Evolutionary conservation across 2,329 filamentous ascomycete genomes (phyloP).

Genomic region (Colletotrichum godetiae): DNA sequence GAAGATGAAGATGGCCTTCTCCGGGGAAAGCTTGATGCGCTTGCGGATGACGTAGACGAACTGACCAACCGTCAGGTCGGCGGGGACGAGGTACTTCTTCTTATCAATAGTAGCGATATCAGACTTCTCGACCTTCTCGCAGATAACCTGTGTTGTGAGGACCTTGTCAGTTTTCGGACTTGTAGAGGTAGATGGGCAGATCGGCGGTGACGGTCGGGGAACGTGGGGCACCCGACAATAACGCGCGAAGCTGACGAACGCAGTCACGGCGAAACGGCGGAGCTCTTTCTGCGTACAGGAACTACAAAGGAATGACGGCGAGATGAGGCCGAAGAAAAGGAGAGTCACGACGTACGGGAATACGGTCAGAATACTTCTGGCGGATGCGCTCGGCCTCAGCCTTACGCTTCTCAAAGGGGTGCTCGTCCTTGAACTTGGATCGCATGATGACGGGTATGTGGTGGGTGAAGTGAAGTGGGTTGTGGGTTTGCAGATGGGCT

Average conservation of each 20-base stretch:
- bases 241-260: conserved; percentile 24
- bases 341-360: conserved; percentile 76
- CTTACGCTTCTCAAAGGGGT: conserved; percentile 99
- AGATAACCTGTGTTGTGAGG: conserved; percentile 80
- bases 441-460: conserved; percentile 76
- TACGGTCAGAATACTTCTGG: conserved; percentile 98
- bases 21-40: conserved; percentile 98
- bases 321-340: neutral
- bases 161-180: conserved; percentile 36
- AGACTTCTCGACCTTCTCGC: conserved; percentile 99
- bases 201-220: conserved; percentile 32
- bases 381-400: conserved; percentile 99
- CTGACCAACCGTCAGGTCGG: conserved; percentile 97
- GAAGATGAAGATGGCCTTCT: conserved; percentile 99
- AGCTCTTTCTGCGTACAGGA: neutral
- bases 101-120: conserved; percentile 99
- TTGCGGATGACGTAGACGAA: conserved; percentile 99
- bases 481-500: conserved; percentile 32
- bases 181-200: conserved; percentile 1
- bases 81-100: conserved; percentile 99
- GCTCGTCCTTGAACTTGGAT: conserved; percentile 99
- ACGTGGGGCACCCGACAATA: conserved; percentile 30
- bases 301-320: neutral
- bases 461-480: conserved; percentile 33
- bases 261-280: neutral